Evolutionary conservation across 225 moss, liverwort and hornwort species (phyloP).

Genomic region (Pleurozium schreberi): DNA sequence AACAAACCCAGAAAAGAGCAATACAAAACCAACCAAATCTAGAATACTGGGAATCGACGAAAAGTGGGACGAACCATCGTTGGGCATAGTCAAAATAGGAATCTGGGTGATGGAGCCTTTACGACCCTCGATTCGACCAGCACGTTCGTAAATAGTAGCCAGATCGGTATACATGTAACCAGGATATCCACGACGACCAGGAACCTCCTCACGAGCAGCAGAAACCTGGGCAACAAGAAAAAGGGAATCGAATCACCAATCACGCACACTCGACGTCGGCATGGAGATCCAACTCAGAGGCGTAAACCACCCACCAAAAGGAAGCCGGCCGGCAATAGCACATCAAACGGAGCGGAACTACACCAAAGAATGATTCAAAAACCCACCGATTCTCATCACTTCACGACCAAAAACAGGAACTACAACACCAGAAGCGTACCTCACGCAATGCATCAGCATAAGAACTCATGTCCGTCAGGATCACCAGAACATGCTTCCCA

Average conservation of each 20-base stretch:
- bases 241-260: not conserved
- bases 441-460: conserved; percentile 87
- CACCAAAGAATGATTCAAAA: not conserved
- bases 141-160: conserved; percentile 90
- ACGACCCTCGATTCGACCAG: conserved; percentile 90
- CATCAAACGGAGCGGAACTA: not conserved
- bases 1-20: rapidly evolving
- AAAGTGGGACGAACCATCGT: conserved; percentile 33
- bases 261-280: not conserved
- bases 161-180: conserved; percentile 98
- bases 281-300: not conserved
- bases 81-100: conserved; percentile 89
- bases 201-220: conserved; percentile 92
- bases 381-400: not conserved
- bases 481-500: conserved; percentile 90
- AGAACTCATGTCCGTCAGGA: conserved; percentile 88
- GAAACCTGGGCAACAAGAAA: conserved; percentile 16
- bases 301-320: not conserved
- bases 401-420: not conserved
- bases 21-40: too few relatives aligned
- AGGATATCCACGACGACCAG: conserved; percentile 95
- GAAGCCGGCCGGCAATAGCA: not conserved
- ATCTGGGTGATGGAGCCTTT: conserved; percentile 94
- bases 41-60: too few relatives aligned
- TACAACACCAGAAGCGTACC: conserved; percentile 6